Evolutionary conservation across 495 filamentous ascomycete species (phyloP).

Genomic region (Neurospora sp.): DNA sequence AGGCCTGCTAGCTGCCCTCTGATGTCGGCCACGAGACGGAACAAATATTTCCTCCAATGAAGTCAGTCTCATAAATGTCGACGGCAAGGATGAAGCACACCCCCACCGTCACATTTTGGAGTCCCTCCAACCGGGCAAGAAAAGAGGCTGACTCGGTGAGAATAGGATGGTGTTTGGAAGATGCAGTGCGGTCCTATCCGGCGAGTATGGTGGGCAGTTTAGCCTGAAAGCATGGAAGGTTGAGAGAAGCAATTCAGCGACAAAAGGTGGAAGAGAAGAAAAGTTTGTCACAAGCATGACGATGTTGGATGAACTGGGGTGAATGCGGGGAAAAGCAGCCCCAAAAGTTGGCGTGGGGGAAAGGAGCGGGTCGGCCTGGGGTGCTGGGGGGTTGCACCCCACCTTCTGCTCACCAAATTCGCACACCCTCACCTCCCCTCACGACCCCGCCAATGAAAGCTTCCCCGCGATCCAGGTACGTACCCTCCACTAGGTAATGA

Average conservation of each 20-base stretch:
- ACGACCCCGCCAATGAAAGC: not conserved
- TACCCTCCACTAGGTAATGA: not conserved
- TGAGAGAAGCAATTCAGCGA: not conserved
- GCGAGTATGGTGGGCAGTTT: not conserved
- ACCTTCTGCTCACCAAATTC: not conserved
- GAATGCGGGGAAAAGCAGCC: not conserved
- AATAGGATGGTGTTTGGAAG: not conserved
- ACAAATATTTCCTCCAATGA: constrained; percentile 24
- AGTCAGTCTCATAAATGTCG: not conserved
- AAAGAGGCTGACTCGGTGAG: not conserved
- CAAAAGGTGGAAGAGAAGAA: not conserved
- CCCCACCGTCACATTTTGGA: not conserved
- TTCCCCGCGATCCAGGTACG: not conserved
- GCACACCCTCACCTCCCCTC: not conserved
- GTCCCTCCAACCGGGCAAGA: not conserved
- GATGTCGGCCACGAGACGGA: constrained; percentile 10
- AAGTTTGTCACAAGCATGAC: not conserved
- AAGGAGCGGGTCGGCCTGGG: not conserved
- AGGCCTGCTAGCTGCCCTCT: not conserved
- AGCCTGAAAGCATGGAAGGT: not conserved
- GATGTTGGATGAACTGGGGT: not conserved
- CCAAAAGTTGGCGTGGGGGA: not conserved
- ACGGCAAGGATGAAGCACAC: not conserved
- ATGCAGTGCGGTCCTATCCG: not conserved
- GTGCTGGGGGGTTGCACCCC: not conserved